Percentiles rank a stretch among this genome's conserved stretches.
phyloP scores from a whole-genome alignment of 257 asterid species.

The Solanum virginianum region DNA sequence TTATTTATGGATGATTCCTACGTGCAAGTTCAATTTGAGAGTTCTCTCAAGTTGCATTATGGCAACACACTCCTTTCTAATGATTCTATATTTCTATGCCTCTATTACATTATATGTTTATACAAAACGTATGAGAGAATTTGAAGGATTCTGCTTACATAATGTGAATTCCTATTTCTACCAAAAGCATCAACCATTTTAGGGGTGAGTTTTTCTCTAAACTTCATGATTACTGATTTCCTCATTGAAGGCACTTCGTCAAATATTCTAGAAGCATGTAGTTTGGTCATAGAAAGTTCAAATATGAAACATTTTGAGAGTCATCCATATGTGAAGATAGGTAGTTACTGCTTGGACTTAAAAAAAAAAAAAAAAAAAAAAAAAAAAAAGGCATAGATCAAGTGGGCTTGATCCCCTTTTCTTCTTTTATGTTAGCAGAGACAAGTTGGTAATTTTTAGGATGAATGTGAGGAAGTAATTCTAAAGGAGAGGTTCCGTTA shows the following conservation, averaged over 20 bases:
- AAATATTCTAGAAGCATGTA: not conserved
- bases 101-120: not conserved
- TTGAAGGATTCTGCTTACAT: not conserved
- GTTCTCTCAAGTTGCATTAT: not conserved
- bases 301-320: not conserved
- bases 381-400: not conserved
- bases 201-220: not conserved
- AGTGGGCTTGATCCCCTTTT: not conserved
- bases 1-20: not conserved
- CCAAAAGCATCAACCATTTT: not conserved
- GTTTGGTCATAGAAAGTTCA: not conserved
- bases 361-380: too few species aligned
- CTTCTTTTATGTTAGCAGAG: not conserved
- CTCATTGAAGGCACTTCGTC: not conserved
- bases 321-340: not conserved
- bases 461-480: not conserved
- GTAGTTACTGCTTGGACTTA: not conserved
- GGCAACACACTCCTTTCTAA: not conserved
- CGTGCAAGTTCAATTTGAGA: not conserved
- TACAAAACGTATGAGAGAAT: not conserved
- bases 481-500: not conserved
- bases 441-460: not conserved
- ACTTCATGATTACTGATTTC: not conserved
- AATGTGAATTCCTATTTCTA: not conserved
- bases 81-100: not conserved